Conservation (phyloP, 768 basidiomycete species). For the Boletellus emodensis region DNA sequence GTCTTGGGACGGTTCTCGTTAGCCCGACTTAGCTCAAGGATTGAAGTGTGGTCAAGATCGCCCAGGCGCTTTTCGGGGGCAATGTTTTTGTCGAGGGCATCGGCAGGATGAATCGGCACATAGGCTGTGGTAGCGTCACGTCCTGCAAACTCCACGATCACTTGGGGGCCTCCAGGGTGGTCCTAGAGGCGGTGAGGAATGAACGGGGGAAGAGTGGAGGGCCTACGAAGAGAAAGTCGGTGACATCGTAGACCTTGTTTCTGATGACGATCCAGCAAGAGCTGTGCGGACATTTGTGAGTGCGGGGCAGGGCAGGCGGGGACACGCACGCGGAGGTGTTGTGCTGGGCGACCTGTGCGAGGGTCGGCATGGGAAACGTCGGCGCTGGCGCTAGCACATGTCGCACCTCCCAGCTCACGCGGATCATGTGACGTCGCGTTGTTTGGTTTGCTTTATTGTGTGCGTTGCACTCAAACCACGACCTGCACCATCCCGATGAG, state of each 20-base stretch:
- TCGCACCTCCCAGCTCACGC: not conserved
- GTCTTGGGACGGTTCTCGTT: slow-evolving; percentile 48
- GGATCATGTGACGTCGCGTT: slow-evolving; percentile 47
- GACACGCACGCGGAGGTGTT: slow-evolving; percentile 45
- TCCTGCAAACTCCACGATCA: slow-evolving; percentile 83
- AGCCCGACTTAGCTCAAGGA: slow-evolving; percentile 34
- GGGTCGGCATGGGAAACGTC: slow-evolving; percentile 28
- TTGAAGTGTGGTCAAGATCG: slow-evolving; percentile 46
- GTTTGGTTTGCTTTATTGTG: slow-evolving; percentile 41
- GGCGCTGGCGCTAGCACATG: too few relatives aligned
- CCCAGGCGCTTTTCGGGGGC: slow-evolving; percentile 72
- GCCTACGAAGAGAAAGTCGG: slow-evolving; percentile 65
- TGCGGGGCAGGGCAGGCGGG: not conserved
- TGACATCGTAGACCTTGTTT: slow-evolving; percentile 82
- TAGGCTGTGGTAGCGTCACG: slow-evolving; percentile 76
- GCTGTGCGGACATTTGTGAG: slow-evolving; percentile 33
- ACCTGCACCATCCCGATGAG: slow-evolving; percentile 33
- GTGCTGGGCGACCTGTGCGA: slow-evolving; percentile 60
- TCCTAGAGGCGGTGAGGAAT: slow-evolving; percentile 38
- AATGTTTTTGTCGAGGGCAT: slow-evolving; percentile 70
- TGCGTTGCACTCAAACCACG: slow-evolving; percentile 47
- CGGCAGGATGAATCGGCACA: slow-evolving; percentile 81
- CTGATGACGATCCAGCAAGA: slow-evolving; percentile 85
- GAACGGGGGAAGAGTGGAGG: not conserved
- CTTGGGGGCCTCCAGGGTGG: slow-evolving; percentile 77